A percentile compares a stretch with the other conserved stretches of the same genome.
These are phyloP conservation scores for Trichothecium roseum DNA, from an alignment of 2,329 filamentous ascomycete genomes.

Conservation along the genomic window DNA sequence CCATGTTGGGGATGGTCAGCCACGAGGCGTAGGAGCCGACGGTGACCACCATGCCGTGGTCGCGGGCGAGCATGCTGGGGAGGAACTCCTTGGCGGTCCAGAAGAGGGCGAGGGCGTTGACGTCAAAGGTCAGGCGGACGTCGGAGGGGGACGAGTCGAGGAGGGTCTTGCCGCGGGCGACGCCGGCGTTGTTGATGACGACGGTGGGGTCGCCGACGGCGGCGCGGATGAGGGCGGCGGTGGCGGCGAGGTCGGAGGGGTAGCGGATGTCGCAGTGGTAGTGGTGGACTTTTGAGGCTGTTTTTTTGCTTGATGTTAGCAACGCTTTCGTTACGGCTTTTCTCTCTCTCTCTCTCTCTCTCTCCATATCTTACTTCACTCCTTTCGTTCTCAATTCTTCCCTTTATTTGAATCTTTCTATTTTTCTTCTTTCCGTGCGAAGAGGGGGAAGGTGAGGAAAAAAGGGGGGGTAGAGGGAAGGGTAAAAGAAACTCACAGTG, in stretches of 20 bases:
- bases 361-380: slow-evolving; percentile 5
- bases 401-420: slow-evolving; percentile 1
- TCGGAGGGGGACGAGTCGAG: slow-evolving; percentile 46
- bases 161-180: slow-evolving; percentile 50
- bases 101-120: slow-evolving; percentile 61
- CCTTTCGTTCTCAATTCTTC: not conserved
- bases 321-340: not conserved
- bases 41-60: slow-evolving; percentile 67
- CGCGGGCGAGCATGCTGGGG: slow-evolving; percentile 47
- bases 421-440: too few relatives aligned
- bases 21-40: slow-evolving; percentile 56
- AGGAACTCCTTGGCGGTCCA: slow-evolving; percentile 58
- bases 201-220: slow-evolving; percentile 56
- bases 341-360: not conserved
- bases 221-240: slow-evolving; percentile 40
- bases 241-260: slow-evolving; percentile 36
- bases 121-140: slow-evolving; percentile 57
- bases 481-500: slow-evolving; percentile 25
- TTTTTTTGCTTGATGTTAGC: not conserved
- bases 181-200: slow-evolving; percentile 63
- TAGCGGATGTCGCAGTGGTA: slow-evolving; percentile 62
- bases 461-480: not conserved
- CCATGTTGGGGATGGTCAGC: slow-evolving; percentile 49
- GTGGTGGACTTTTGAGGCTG: slow-evolving; percentile 51
- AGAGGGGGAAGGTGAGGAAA: too few relatives aligned